phyloP scores from a whole-genome alignment of 495 filamentous ascomycete genomes.

The Xylaria venustula region DNA sequence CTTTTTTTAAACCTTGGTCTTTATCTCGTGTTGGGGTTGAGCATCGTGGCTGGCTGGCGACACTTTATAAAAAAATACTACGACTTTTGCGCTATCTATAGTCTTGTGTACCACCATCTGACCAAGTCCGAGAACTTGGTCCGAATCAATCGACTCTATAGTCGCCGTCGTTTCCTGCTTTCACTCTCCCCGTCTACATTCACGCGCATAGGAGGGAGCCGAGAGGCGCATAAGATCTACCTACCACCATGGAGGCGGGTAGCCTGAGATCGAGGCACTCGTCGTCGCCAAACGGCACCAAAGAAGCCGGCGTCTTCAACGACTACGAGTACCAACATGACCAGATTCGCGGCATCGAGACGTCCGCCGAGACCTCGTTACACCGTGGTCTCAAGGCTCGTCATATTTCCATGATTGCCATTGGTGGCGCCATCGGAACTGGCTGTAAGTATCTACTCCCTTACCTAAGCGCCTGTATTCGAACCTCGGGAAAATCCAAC shows the following conservation, averaged over 20 bases:
- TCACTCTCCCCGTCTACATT: too few relatives aligned
- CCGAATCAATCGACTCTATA: too few relatives aligned
- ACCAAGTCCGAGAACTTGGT: too few relatives aligned
- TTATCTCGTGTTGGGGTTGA: too few relatives aligned
- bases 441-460: slow-evolving; percentile 31
- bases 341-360: slow-evolving; percentile 35
- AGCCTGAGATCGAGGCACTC: slow-evolving; percentile 23
- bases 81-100: too few relatives aligned
- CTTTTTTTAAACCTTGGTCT: too few relatives aligned
- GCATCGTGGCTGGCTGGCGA: too few relatives aligned
- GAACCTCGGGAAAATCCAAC: too few relatives aligned
- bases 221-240: background rate
- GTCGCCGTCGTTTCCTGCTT: too few relatives aligned
- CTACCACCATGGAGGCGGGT: background rate
- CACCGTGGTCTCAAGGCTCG: slow-evolving; percentile 63
- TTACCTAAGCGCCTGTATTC: too few relatives aligned
- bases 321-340: slow-evolving; percentile 9
- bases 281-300: slow-evolving; percentile 21
- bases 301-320: slow-evolving; percentile 16
- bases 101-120: too few relatives aligned
- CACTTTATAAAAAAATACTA: too few relatives aligned
- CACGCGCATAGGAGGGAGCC: background rate
- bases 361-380: slow-evolving; percentile 39
- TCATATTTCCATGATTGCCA: slow-evolving; percentile 80
- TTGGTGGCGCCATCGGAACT: slow-evolving; percentile 81